A percentile compares a stretch with the other conserved stretches of the same genome.
Evolutionary conservation across 202 grass and related monocot genomes (phyloP).

Genomic region (Panicum virgatum): DNA sequence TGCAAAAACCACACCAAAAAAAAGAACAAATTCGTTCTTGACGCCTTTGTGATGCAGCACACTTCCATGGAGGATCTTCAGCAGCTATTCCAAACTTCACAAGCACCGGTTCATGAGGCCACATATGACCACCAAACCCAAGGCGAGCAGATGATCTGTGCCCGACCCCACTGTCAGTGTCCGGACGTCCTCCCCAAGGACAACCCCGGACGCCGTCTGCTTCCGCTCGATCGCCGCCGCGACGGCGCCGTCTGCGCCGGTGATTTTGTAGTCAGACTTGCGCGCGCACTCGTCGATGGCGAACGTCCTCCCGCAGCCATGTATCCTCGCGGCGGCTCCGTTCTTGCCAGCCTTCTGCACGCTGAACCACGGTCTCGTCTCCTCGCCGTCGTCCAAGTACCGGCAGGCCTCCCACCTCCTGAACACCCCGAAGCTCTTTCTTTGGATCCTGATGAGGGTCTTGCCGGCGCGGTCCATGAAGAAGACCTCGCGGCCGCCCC

Average conservation of each 20-base stretch:
- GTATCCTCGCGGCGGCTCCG: not conserved
- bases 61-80: not conserved
- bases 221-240: constrained; percentile 48
- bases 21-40: not conserved
- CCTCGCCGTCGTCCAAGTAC: not conserved
- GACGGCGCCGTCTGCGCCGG: not conserved
- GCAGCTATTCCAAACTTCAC: not conserved
- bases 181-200: constrained; percentile 45
- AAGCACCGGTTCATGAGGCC: constrained; percentile 48
- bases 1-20: not conserved
- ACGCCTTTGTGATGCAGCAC: not conserved
- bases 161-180: constrained; percentile 42
- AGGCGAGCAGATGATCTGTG: constrained; percentile 45
- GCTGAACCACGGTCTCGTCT: constrained; percentile 46
- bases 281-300: constrained; percentile 11
- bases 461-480: constrained; percentile 47
- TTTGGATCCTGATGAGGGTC: constrained; percentile 25
- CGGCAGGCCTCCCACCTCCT: constrained; percentile 41
- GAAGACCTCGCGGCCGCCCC: constrained; percentile 36
- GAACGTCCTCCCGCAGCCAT: constrained; percentile 20
- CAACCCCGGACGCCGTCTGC: constrained; percentile 35
- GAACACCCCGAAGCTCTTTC: constrained; percentile 34
- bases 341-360: not conserved
- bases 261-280: constrained; percentile 39
- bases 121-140: constrained; percentile 50